A percentile compares a stretch with the other conserved stretches of the same genome.
phyloP scores from a whole-genome alignment of 371 early-diverging fungal species.

The Mortierella sp. region DNA sequence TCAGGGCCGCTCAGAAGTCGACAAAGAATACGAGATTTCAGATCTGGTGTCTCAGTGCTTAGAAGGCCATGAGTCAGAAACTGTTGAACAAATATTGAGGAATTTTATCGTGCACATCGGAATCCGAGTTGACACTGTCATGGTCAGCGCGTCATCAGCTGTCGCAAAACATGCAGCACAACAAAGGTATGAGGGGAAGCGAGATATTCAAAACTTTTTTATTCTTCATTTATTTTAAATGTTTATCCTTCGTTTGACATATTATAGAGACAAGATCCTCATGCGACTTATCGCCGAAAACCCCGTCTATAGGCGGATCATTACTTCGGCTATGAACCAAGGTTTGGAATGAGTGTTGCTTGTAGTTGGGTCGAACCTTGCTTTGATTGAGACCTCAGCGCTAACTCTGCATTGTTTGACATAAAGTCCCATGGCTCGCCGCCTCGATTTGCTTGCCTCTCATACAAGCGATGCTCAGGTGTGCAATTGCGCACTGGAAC shows the following conservation, averaged over 20 bases:
- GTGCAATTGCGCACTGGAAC: constrained; percentile 49
- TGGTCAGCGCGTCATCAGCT: constrained; percentile 37
- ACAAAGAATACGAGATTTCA: constrained; percentile 33
- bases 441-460: constrained; percentile 37
- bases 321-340: constrained; percentile 32
- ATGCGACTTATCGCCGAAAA: constrained; percentile 43
- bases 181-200: constrained; percentile 30
- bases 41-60: constrained; percentile 44
- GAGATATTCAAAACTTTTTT: neutral
- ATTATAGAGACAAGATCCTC: constrained; percentile 43
- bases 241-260: neutral
- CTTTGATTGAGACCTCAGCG: neutral
- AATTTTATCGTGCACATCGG: constrained; percentile 35
- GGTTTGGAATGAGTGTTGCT: constrained; percentile 21
- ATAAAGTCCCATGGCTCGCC: constrained; percentile 19
- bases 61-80: constrained; percentile 31
- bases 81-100: constrained; percentile 35
- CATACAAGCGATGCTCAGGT: constrained; percentile 49
- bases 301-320: constrained; percentile 42
- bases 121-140: constrained; percentile 46
- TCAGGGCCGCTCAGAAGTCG: constrained; percentile 12
- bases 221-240: neutral
- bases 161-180: constrained; percentile 51
- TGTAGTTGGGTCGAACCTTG: neutral
- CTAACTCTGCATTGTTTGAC: neutral